Conservation (phyloP, 176 grass and related monocot species). For the Avena insularis region DNA sequence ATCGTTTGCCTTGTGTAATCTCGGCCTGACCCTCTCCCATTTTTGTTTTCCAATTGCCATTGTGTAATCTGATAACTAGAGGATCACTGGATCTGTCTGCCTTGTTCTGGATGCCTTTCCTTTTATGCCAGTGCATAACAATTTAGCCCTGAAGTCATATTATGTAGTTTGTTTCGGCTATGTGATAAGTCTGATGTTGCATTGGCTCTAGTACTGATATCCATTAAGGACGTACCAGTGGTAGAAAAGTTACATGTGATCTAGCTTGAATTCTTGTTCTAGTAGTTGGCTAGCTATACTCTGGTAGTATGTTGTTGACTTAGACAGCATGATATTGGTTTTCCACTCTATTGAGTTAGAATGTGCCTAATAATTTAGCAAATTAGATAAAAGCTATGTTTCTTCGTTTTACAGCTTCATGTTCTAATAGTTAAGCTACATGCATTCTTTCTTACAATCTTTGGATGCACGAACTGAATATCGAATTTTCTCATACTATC, state of each 20-base stretch:
- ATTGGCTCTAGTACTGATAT: not conserved
- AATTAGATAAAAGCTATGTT: conserved; percentile 16
- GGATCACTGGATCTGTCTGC: not conserved
- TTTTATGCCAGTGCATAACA: not conserved
- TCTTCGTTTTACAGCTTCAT: conserved; percentile 16
- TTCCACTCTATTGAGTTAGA: not conserved
- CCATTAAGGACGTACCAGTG: not conserved
- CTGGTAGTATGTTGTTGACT: too few species aligned
- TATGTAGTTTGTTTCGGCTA: conserved; percentile 11
- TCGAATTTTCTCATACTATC: not conserved
- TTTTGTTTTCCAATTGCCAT: not conserved
- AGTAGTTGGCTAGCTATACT: not conserved
- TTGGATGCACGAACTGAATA: too few species aligned
- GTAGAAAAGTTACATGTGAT: conserved; percentile 10
- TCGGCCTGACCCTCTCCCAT: not conserved
- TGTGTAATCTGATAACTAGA: not conserved
- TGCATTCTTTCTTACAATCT: not conserved
- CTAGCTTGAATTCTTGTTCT: not conserved
- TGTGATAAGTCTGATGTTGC: not conserved
- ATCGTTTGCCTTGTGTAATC: not conserved
- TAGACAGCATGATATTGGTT: not conserved
- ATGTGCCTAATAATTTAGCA: not conserved
- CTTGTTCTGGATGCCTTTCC: not conserved
- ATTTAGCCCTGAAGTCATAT: not conserved
- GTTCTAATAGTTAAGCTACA: conserved; percentile 9